phyloP scores from a whole-genome alignment of 805 yeast genomes.

The Candida piceae region DNA sequence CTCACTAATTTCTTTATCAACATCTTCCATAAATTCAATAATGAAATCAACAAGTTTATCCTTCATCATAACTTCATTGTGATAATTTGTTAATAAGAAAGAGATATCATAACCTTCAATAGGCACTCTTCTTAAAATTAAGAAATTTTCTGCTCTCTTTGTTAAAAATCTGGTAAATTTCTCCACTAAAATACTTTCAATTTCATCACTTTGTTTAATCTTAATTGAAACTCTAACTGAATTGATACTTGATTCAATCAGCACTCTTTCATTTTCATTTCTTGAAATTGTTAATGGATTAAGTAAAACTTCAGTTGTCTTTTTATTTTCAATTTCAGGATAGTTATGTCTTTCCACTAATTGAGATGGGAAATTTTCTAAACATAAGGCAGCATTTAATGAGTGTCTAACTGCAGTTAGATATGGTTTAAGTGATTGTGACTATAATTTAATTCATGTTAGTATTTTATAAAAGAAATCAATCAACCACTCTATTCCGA shows the following conservation, averaged over 20 bases:
- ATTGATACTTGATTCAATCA: conserved; percentile 92
- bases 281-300: conserved; percentile 89
- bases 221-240: conserved; percentile 86
- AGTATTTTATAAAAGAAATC: too few species aligned
- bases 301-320: conserved; percentile 77
- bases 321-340: conserved; percentile 88
- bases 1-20: conserved; percentile 96
- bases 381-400: conserved; percentile 85
- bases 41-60: conserved; percentile 94
- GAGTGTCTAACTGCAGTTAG: conserved; percentile 90
- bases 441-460: conserved; percentile 38
- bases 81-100: conserved; percentile 87
- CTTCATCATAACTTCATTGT: conserved; percentile 93
- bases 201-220: conserved; percentile 97
- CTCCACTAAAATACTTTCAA: conserved; percentile 89
- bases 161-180: conserved; percentile 92
- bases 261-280: conserved; percentile 86
- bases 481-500: too few species aligned
- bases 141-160: conserved; percentile 92
- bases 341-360: conserved; percentile 94
- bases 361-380: conserved; percentile 93
- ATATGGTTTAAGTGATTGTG: conserved; percentile 95
- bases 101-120: conserved; percentile 90
- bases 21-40: conserved; percentile 98
- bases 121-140: conserved; percentile 87